Base-by-base conservation (phyloP, 306 rosid species). In the Hylodesmum podocarpum region DNA sequence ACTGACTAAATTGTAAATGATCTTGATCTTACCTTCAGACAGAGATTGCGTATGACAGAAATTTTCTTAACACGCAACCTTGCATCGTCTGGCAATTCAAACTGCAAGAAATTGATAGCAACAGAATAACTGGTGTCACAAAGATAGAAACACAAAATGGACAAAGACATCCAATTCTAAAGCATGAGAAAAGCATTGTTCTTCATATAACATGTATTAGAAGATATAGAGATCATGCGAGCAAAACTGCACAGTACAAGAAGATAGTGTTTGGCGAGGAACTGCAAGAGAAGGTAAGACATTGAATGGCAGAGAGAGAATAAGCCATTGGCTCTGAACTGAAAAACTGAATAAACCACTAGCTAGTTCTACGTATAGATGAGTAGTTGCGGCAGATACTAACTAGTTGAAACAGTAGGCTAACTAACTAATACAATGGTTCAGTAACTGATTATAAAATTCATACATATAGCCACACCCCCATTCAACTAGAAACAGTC, bases 41-140 rank as follows among this genome's bases (percentile, higher is more conserved):
- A 90, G 67, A 95, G 90, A 90, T 90, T 95, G 22, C 98, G 96
- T 66, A 95, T 54, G 55, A 92, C 97, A 73, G 97, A 90, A 84
- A 89, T 82, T 82, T 89, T 92, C 88, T 87, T 92, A 31, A 87
- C 91, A 8, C 40, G 79, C 8, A 83, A 84, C 89, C 85, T 86
- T 59, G 92, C 91, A 86, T 91, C 94, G 63, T 84, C 93, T 4
- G 91, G 94, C 87, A 96, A 77, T 76, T 83, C 96, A 78, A 92
- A 96, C 99, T 96, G 88, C 80, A 83, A 58, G 53, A 66, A 67
- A 37, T 46, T 47, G 54, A 80, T 8, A 40, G 18, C 22, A 15
- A 66, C 29, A 66, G 22, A 24, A 70, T 34, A 49, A 57, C 61
- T 73, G 31, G 75, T 55, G 68, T 28, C 6, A 33, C 3, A 67